Evolutionary conservation across 2,329 filamentous ascomycete genomes (phyloP).

Genomic region (Achaetomium macrosporum): DNA sequence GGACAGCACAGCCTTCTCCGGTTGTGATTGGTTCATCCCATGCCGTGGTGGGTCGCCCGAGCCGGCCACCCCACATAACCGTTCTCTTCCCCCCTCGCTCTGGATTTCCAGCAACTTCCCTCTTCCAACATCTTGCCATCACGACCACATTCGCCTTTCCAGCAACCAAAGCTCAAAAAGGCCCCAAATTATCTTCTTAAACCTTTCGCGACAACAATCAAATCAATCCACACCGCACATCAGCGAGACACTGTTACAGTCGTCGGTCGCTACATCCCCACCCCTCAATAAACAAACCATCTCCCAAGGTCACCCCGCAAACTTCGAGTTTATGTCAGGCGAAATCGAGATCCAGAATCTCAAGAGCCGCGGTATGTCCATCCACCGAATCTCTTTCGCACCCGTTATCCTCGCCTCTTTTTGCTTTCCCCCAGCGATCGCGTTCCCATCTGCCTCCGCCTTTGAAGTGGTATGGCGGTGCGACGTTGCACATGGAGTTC

Average conservation of each 20-base stretch:
- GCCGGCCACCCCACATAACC: slow-evolving; percentile 15
- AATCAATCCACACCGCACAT: slow-evolving; percentile 21
- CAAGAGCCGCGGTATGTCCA: slow-evolving; percentile 79
- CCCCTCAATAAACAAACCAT: slow-evolving; percentile 43
- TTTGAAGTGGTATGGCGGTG: background rate
- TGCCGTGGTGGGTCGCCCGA: slow-evolving; percentile 22
- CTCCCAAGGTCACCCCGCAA: slow-evolving; percentile 53
- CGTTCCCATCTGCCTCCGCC: background rate
- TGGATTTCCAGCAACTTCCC: slow-evolving; percentile 19
- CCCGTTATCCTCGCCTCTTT: background rate
- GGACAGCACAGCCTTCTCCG: too few species aligned
- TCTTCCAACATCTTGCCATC: slow-evolving; percentile 22
- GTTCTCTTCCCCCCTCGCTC: slow-evolving; percentile 24
- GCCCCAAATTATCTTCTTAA: slow-evolving; percentile 4
- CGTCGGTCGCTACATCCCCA: slow-evolving; percentile 46
- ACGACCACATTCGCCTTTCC: slow-evolving; percentile 21
- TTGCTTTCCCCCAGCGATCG: background rate
- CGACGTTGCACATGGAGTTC: background rate
- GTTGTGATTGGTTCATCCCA: slow-evolving; percentile 8
- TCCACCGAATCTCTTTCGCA: background rate
- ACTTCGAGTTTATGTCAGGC: slow-evolving; percentile 95
- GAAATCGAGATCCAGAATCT: slow-evolving; percentile 63
- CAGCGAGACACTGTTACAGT: slow-evolving; percentile 45
- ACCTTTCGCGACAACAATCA: background rate
- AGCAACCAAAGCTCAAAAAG: slow-evolving; percentile 15